A percentile compares a stretch with the other conserved stretches of the same genome.
phyloP scores from a whole-genome alignment of 305 asterid genomes.

The Fraxinus xanthoxyloides region DNA sequence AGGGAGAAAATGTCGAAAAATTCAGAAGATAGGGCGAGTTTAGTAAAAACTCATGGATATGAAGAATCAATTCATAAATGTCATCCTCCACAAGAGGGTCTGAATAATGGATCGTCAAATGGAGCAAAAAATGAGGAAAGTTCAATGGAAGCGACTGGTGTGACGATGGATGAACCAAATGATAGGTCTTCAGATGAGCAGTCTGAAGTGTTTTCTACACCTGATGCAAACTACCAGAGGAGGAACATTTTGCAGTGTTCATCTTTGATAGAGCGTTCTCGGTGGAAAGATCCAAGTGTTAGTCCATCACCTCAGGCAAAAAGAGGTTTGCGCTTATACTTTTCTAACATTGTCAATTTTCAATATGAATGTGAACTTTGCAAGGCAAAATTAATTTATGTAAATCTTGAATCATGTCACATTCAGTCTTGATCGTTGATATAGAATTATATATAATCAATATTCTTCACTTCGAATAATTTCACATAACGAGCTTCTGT shows the following conservation, averaged over 20 bases:
- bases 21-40: constrained; percentile 27
- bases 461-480: neutral
- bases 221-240: constrained; percentile 30
- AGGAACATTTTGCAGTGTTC: constrained; percentile 36
- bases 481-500: neutral
- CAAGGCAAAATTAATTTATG: neutral
- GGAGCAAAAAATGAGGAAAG: constrained; percentile 16
- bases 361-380: neutral
- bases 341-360: neutral
- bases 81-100: constrained; percentile 8
- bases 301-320: constrained; percentile 40
- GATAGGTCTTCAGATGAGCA: constrained; percentile 34
- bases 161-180: constrained; percentile 25
- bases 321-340: constrained; percentile 48
- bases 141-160: constrained; percentile 16
- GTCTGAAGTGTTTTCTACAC: constrained; percentile 47
- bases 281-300: constrained; percentile 27
- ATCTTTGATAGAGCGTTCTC: constrained; percentile 39
- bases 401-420: neutral
- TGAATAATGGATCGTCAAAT: constrained; percentile 13
- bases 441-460: neutral
- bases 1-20: constrained; percentile 25
- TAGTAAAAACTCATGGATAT: constrained; percentile 20
- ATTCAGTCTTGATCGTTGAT: neutral
- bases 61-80: constrained; percentile 13